A percentile compares a stretch with the other conserved stretches of the same genome.
Evolutionary conservation across 2,329 filamentous ascomycete genomes (phyloP).

Genomic region (Clarireedia paspali): DNA sequence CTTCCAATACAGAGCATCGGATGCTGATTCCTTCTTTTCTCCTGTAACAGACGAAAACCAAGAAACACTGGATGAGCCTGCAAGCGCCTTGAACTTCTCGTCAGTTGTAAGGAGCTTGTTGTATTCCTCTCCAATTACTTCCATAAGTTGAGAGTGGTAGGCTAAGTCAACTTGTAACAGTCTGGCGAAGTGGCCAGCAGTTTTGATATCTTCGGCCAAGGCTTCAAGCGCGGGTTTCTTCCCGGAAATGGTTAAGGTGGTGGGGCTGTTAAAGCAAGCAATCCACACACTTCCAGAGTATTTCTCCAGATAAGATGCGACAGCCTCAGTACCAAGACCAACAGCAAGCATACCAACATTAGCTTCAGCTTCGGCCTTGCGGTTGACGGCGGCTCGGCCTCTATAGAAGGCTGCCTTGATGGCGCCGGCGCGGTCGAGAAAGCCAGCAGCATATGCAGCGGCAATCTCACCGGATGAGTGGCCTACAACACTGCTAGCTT

Average conservation of each 20-base stretch:
- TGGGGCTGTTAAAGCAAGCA: conserved; percentile 26
- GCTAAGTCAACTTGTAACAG: conserved; percentile 20
- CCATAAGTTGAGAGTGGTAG: conserved; percentile 24
- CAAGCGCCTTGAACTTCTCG: no score
- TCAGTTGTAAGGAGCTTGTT: background rate
- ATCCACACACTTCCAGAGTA: conserved; percentile 6
- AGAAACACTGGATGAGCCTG: background rate
- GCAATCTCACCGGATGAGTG: conserved; percentile 42
- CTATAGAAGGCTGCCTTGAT: conserved; percentile 13
- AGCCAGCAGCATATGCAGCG: conserved; percentile 36
- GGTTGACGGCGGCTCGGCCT: background rate
- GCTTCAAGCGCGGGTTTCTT: conserved; percentile 1
- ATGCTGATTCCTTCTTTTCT: background rate
- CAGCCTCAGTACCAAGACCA: conserved; percentile 8
- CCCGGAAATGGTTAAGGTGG: conserved; percentile 23
- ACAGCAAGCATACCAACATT: conserved; percentile 13
- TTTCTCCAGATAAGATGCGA: conserved; percentile 1
- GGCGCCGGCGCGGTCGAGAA: conserved; percentile 19
- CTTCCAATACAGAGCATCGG: conserved; percentile 13
- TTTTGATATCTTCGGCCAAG: conserved; percentile 12
- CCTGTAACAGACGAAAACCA: background rate
- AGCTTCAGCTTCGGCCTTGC: background rate
- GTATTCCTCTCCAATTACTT: conserved; percentile 1
- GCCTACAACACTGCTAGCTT: conserved; percentile 33
- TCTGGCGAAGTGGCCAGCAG: conserved; percentile 14